Base-by-base conservation (phyloP, 192 early-diverging fungal species). In the Coemansia sp. region DNA sequence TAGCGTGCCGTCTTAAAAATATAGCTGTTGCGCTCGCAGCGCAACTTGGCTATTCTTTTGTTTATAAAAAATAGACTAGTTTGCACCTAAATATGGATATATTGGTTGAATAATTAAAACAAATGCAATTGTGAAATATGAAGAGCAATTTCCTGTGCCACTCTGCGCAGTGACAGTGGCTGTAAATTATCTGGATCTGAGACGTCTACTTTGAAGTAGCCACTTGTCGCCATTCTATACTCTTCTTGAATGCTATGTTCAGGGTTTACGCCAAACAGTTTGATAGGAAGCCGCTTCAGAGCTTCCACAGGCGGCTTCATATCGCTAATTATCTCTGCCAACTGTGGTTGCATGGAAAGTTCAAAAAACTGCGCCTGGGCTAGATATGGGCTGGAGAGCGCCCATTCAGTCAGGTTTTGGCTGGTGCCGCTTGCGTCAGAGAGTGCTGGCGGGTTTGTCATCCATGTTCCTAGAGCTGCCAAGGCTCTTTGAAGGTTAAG, bases 291-390 rank as follows among this genome's bases (percentile, higher is more conserved):
- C 16, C 19, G 60, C 8, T 39, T 15, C 15, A 16, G 13, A 13
- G n/a, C 15, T 3, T 20, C 3, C 13, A 20, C 12, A 18, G 26
- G 11, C 18, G 43, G 3, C 13, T 45, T 37, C 19, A 48, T 52
- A 15, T 33, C 49, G 13, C 40, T 15, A 18, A 68, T 50, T 0
- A 19, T 5, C 14, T 61, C 23, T 0, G 38, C 38, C 2, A 65
- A 42, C 33, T 39, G 26, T 6, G 48, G 44, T 33, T 55, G 49
- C 35, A 62, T 57, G 33, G 36, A 20, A 20, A 39, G 20, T 33
- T 72, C 70, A 55, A 61, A 65, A 10, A 50, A 72, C 63, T 72
- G 70, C 0, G 63, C 63, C 21, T 72, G 70, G 20, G 55, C 59
- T 19, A 72, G 31, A 23, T 57, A 48, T 3, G 70, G 55, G 45